A percentile compares a stretch with the other conserved stretches of the same genome.
Evolutionary conservation across 2,329 filamentous ascomycete species (phyloP).

Genomic region (Aspergillus quadrilineatus): DNA sequence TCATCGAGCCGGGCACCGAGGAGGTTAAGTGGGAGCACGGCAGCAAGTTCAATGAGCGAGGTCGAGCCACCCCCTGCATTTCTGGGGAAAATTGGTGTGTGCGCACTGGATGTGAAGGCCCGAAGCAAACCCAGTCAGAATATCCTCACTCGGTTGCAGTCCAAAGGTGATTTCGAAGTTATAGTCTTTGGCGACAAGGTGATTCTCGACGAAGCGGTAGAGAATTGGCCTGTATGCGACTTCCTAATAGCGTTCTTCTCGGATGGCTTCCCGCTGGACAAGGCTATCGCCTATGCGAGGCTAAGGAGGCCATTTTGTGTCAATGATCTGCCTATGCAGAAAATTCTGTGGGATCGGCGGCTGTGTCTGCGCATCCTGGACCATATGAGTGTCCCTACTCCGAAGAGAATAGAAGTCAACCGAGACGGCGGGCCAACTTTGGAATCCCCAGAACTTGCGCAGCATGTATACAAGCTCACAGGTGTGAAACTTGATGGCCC

Average conservation of each 20-base stretch:
- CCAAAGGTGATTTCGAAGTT: conserved; percentile 90
- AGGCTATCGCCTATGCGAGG: conserved; percentile 93
- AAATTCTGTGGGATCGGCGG: conserved; percentile 91
- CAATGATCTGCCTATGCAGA: conserved; percentile 96
- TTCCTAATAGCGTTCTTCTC: conserved; percentile 98
- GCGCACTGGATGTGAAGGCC: conserved; percentile 91
- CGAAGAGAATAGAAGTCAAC: conserved; percentile 83
- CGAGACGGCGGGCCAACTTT: conserved; percentile 85
- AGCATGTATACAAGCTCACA: conserved; percentile 76
- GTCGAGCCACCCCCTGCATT: conserved; percentile 49
- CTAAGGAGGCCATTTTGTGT: conserved; percentile 94
- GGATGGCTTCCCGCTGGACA: conserved; percentile 93
- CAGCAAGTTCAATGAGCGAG: conserved; percentile 73
- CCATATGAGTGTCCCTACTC: conserved; percentile 84
- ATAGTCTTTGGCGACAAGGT: conserved; percentile 99
- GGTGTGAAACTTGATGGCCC: conserved; percentile 72
- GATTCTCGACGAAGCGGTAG: conserved; percentile 92
- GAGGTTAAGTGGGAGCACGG: conserved; percentile 77
- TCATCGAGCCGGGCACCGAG: conserved; percentile 70
- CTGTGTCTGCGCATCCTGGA: conserved; percentile 86
- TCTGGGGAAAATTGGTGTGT: conserved; percentile 79
- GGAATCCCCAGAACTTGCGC: conserved; percentile 74
- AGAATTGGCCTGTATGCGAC: conserved; percentile 95
- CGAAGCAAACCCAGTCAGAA: conserved; percentile 96
- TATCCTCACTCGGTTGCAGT: conserved; percentile 87